Percentiles rank a stretch among this genome's conserved stretches.
Evolutionary conservation across 441 rosid species (phyloP).

Genomic region (Croton laevigatus): DNA sequence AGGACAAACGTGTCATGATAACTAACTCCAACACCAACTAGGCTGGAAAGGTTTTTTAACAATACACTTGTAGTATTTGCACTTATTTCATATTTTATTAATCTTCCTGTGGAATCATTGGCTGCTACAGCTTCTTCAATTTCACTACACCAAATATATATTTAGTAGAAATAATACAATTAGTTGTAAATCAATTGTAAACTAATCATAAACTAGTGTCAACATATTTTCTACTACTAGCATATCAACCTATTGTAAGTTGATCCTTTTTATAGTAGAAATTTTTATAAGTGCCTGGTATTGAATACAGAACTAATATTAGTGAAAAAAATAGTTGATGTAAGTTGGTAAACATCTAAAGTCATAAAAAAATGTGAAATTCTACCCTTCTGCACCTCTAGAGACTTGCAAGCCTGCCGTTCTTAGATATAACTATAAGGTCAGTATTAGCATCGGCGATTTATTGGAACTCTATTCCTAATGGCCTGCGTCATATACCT

Average conservation of each 20-base stretch:
- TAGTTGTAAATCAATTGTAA: no score
- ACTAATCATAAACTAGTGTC: no score
- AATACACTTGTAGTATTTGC: constrained; percentile 12
- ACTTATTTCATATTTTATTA: constrained; percentile 42
- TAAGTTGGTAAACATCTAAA: constrained; percentile 35
- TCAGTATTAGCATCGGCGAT: constrained; percentile 37
- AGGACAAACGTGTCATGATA: constrained; percentile 13
- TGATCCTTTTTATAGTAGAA: no score
- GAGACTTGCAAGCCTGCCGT: constrained; percentile 35
- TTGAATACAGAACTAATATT: constrained; percentile 27
- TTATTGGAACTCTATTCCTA: constrained; percentile 30
- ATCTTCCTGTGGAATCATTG: constrained; percentile 24
- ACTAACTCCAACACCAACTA: constrained; percentile 29
- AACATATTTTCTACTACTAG: no score
- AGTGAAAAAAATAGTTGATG: constrained; percentile 34
- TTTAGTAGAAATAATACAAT: no score
- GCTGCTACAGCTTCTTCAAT: background rate
- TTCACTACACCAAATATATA: constrained; percentile 6
- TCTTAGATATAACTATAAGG: constrained; percentile 26
- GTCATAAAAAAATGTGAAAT: constrained; percentile 34
- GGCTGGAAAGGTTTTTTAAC: constrained; percentile 18
- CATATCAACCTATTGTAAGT: no score
- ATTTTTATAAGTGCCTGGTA: constrained; percentile 17
- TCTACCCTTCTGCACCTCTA: constrained; percentile 31
- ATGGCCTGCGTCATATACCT: constrained; percentile 37